Conservation (phyloP, 768 basidiomycete genomes). For the Xerocomus spinulosus region DNA sequence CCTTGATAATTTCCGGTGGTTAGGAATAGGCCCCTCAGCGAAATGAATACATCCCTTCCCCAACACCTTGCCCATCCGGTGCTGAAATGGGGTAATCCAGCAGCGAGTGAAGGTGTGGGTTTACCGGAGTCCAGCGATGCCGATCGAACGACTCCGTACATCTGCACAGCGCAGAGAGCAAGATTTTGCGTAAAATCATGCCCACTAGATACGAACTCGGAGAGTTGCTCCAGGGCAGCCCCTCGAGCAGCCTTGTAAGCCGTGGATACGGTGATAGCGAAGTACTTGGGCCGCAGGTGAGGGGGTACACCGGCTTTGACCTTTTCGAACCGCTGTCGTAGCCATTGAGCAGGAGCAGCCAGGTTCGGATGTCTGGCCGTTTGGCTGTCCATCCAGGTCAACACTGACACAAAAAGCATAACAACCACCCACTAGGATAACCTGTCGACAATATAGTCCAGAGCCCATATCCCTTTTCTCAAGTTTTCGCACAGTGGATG, state of each 20-base stretch:
- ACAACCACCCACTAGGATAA: slow-evolving; percentile 56
- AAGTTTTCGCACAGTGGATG: slow-evolving; percentile 87
- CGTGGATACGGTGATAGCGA: slow-evolving; percentile 83
- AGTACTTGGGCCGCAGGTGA: slow-evolving; percentile 94
- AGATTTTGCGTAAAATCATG: slow-evolving; percentile 88
- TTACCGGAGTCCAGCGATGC: slow-evolving; percentile 79
- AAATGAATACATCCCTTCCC: slow-evolving; percentile 95
- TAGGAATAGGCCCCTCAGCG: slow-evolving; percentile 86
- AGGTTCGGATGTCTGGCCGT: slow-evolving; percentile 62
- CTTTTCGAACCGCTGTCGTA: slow-evolving; percentile 81
- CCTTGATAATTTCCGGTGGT: slow-evolving; percentile 86
- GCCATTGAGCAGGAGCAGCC: slow-evolving; percentile 70
- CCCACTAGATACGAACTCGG: slow-evolving; percentile 81
- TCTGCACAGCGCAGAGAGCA: slow-evolving; percentile 79
- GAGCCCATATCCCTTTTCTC: slow-evolving; percentile 84
- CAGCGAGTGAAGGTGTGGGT: slow-evolving; percentile 79
- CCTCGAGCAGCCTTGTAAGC: slow-evolving; percentile 90
- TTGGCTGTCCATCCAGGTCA: slow-evolving; percentile 42
- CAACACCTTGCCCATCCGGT: slow-evolving; percentile 94
- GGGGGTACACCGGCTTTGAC: slow-evolving; percentile 71
- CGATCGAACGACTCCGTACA: slow-evolving; percentile 87
- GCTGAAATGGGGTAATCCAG: slow-evolving; percentile 92
- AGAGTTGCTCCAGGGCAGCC: slow-evolving; percentile 79
- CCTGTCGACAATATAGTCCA: slow-evolving; percentile 79
- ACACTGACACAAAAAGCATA: slow-evolving; percentile 6